Percentiles rank a stretch among this genome's conserved stretches.
These are phyloP conservation scores for Senna tora DNA, from an alignment of 306 rosid genomes.

Conservation along the genomic window DNA sequence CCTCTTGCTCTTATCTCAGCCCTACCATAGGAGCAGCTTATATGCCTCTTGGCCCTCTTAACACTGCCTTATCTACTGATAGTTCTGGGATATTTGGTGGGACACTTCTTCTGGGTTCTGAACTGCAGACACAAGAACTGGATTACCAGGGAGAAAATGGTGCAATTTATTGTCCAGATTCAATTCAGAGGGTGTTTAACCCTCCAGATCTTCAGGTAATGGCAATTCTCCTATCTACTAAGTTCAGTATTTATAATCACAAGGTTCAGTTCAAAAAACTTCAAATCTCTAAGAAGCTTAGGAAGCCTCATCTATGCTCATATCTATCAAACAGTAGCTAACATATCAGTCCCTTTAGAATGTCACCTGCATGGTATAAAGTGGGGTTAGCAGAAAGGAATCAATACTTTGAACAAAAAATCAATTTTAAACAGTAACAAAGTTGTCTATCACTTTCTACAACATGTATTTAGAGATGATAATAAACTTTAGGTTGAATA, in stretches of 20 bases:
- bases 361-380: constrained; percentile 40
- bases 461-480: constrained; percentile 27
- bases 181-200: constrained; percentile 64
- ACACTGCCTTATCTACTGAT: constrained; percentile 62
- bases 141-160: constrained; percentile 85
- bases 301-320: constrained; percentile 31
- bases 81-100: constrained; percentile 63
- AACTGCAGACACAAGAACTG: constrained; percentile 73
- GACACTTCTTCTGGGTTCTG: constrained; percentile 64
- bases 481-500: not conserved
- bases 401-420: constrained; percentile 26
- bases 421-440: constrained; percentile 7
- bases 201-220: constrained; percentile 87
- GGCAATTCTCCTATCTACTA: constrained; percentile 1
- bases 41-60: constrained; percentile 60
- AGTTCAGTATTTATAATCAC: not conserved
- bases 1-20: constrained; percentile 72
- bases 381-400: constrained; percentile 37
- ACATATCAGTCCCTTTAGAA: constrained; percentile 34
- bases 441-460: constrained; percentile 26
- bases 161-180: constrained; percentile 69
- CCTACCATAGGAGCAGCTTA: constrained; percentile 53
- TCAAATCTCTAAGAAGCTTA: constrained; percentile 30
- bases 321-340: constrained; percentile 26
- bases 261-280: constrained; percentile 18